Evolutionary conservation across 352 stramenopile genomes (phyloP).

Genomic region (Phytopythium vexans): DNA sequence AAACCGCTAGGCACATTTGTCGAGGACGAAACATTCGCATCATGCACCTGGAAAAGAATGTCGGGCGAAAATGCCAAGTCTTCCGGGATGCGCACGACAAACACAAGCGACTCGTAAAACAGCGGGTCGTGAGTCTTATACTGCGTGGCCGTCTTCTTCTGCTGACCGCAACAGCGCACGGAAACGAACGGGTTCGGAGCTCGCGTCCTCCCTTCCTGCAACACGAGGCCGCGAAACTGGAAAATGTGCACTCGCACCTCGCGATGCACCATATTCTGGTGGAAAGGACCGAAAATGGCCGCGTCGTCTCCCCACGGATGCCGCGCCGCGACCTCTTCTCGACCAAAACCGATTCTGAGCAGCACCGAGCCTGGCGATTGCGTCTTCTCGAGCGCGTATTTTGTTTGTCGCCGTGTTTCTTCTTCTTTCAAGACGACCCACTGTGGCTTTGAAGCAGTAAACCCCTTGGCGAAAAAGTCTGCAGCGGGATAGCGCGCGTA

Average conservation of each 20-base stretch:
- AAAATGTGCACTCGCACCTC: slow-evolving; percentile 85
- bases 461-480: slow-evolving; percentile 41
- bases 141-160: slow-evolving; percentile 40
- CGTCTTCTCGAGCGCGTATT: slow-evolving; percentile 42
- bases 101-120: slow-evolving; percentile 80
- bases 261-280: slow-evolving; percentile 41
- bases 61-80: slow-evolving; percentile 61
- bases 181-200: slow-evolving; percentile 72
- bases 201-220: slow-evolving; percentile 41
- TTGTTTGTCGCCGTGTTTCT: slow-evolving; percentile 48
- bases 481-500: slow-evolving; percentile 40
- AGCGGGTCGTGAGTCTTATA: slow-evolving; percentile 69
- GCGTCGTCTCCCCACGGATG: slow-evolving; percentile 46
- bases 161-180: slow-evolving; percentile 66
- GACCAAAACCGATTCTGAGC: slow-evolving; percentile 58
- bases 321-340: slow-evolving; percentile 59
- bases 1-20: slow-evolving; percentile 8
- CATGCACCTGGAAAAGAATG: slow-evolving; percentile 68
- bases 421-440: slow-evolving; percentile 68
- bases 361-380: slow-evolving; percentile 54
- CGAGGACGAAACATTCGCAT: slow-evolving; percentile 38
- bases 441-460: slow-evolving; percentile 30
- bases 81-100: slow-evolving; percentile 46
- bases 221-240: slow-evolving; percentile 61
- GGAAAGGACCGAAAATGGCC: slow-evolving; percentile 42